A percentile compares a stretch with the other conserved stretches of the same genome.
Conservation (phyloP, 768 basidiomycete species). For the Suillus spraguei region DNA sequence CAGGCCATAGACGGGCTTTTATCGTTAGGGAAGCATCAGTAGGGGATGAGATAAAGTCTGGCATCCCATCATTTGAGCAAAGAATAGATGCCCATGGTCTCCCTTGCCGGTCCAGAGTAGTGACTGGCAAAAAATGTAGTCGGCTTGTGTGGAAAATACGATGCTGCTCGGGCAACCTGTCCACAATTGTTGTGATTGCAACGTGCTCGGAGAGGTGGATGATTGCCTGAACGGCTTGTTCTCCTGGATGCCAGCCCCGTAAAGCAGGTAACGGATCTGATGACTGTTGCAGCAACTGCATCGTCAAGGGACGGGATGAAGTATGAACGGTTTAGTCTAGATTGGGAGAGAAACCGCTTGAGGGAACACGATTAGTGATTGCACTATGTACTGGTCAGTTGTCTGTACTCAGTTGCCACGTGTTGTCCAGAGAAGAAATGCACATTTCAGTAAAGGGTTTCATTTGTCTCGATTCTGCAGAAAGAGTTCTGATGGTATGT, state of each 20-base stretch:
- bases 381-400: not conserved
- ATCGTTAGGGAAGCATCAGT: constrained; percentile 23
- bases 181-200: constrained; percentile 25
- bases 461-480: not conserved
- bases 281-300: not conserved
- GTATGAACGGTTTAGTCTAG: not conserved
- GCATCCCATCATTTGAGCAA: constrained; percentile 27
- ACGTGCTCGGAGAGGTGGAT: constrained; percentile 28
- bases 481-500: not conserved
- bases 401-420: constrained; percentile 1
- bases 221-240: constrained; percentile 29
- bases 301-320: not conserved
- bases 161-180: constrained; percentile 33
- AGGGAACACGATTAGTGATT: not conserved
- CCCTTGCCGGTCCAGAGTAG: constrained; percentile 33
- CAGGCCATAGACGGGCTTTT: constrained; percentile 37
- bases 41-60: constrained; percentile 32
- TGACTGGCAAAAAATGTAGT: constrained; percentile 33
- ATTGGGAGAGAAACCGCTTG: not conserved
- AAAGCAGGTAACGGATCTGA: constrained; percentile 20
- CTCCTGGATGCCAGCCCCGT: constrained; percentile 47
- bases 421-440: not conserved
- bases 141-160: constrained; percentile 34
- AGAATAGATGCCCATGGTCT: constrained; percentile 38
- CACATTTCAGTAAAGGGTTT: not conserved